Evolutionary conservation across 2,329 filamentous ascomycete genomes (phyloP).

Genomic region (Sodiomyces alkalinus): DNA sequence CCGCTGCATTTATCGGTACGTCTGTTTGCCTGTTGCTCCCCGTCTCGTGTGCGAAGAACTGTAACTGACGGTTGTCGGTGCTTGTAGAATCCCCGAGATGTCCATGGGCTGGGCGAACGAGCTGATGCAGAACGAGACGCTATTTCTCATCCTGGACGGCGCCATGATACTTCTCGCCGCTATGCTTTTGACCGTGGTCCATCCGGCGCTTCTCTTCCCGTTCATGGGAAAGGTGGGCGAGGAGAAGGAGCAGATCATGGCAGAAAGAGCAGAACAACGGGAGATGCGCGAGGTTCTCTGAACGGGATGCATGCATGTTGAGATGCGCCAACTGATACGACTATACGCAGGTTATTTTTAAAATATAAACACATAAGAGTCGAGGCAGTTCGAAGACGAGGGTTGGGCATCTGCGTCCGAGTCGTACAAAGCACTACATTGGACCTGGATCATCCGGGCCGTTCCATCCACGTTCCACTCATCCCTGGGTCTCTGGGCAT

Average conservation of each 20-base stretch:
- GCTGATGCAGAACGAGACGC: constrained; percentile 7
- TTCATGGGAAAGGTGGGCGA: background rate
- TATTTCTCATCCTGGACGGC: constrained; percentile 8
- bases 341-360: no score
- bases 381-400: no score
- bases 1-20: constrained; percentile 8
- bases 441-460: no score
- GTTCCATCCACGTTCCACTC: no score
- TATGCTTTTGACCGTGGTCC: constrained; percentile 2
- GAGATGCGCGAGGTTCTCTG: background rate
- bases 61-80: background rate
- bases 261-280: background rate
- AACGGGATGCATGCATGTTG: no score
- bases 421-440: no score
- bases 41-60: no score
- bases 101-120: constrained; percentile 5
- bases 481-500: no score
- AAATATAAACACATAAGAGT: no score
- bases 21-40: background rate
- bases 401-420: no score
- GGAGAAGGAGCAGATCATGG: background rate
- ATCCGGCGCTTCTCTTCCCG: constrained; percentile 6
- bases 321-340: no score
- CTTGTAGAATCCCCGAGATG: constrained; percentile 4
- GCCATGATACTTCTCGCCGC: constrained; percentile 6